Evolutionary conservation across 2,329 filamentous ascomycete species (phyloP).

Genomic region (Corinectria fuckeliana): DNA sequence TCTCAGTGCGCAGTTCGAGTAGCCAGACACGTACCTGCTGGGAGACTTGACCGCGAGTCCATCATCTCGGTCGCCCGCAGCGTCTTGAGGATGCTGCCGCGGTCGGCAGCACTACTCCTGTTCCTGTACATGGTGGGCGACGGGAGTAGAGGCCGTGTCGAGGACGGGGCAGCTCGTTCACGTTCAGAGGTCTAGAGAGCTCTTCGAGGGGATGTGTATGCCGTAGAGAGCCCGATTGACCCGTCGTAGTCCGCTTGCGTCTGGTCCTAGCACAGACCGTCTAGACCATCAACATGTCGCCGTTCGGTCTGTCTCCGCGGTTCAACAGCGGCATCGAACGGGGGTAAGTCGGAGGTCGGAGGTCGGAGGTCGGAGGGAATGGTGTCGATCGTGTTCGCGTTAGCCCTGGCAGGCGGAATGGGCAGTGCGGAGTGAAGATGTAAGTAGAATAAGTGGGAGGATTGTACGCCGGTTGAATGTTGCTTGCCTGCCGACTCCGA

Average conservation of each 20-base stretch:
- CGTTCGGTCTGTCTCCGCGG: slow-evolving; percentile 21
- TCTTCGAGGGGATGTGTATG: not conserved
- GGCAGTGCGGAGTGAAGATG: not conserved
- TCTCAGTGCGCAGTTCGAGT: not conserved
- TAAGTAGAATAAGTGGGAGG: slow-evolving; percentile 1
- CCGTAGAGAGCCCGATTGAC: not conserved
- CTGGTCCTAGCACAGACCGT: slow-evolving; percentile 17
- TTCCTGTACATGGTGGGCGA: slow-evolving; percentile 50
- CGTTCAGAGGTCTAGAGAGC: not conserved
- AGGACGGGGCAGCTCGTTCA: not conserved
- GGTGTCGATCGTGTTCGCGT: not conserved
- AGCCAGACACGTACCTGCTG: slow-evolving; percentile 68
- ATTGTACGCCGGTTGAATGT: slow-evolving; percentile 3
- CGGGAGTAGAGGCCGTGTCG: slow-evolving; percentile 6
- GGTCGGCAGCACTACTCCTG: slow-evolving; percentile 48
- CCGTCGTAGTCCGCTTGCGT: slow-evolving; percentile 17
- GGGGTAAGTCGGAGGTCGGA: not conserved
- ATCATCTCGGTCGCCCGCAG: slow-evolving; percentile 83
- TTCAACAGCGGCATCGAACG: slow-evolving; percentile 25
- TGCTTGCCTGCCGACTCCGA: not conserved
- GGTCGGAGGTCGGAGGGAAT: not conserved
- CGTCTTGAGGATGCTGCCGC: slow-evolving; percentile 71
- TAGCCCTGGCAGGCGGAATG: not conserved
- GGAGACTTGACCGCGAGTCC: slow-evolving; percentile 77
- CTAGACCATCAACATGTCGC: slow-evolving; percentile 31